Evolutionary conservation across 345 rosid genomes (phyloP).

Genomic region (Populus pruinosa): DNA sequence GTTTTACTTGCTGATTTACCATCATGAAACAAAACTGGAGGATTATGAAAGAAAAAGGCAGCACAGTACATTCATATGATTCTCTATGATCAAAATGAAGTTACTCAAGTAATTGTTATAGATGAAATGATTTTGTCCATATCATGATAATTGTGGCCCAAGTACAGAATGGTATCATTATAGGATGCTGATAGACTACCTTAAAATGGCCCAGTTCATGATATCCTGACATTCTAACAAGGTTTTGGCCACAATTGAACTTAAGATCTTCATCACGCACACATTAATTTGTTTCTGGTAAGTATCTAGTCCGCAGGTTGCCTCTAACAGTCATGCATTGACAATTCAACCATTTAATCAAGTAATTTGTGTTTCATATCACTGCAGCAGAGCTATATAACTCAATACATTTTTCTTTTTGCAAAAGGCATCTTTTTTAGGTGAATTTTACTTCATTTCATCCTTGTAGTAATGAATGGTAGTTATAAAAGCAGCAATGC

Average conservation of each 20-base stretch:
- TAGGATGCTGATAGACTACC: not conserved
- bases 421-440: too few species aligned
- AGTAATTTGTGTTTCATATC: not conserved
- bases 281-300: not conserved
- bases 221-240: not conserved
- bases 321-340: not conserved
- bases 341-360: not conserved
- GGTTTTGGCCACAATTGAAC: not conserved
- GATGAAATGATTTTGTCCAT: not conserved
- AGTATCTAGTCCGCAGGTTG: not conserved
- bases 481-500: not conserved
- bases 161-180: not conserved
- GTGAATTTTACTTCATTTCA: too few species aligned
- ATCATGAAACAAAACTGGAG: not conserved
- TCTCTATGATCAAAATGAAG: not conserved
- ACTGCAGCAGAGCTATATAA: not conserved
- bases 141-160: not conserved
- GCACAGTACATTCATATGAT: not conserved
- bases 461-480: too few species aligned
- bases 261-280: not conserved
- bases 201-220: not conserved
- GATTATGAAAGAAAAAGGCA: not conserved
- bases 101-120: not conserved
- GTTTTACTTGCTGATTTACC: too few species aligned
- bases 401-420: too few species aligned